A percentile compares a stretch with the other conserved stretches of the same genome.
These are phyloP conservation scores for Trametes punicea DNA, from an alignment of 768 basidiomycete species.

Conservation along the genomic window DNA sequence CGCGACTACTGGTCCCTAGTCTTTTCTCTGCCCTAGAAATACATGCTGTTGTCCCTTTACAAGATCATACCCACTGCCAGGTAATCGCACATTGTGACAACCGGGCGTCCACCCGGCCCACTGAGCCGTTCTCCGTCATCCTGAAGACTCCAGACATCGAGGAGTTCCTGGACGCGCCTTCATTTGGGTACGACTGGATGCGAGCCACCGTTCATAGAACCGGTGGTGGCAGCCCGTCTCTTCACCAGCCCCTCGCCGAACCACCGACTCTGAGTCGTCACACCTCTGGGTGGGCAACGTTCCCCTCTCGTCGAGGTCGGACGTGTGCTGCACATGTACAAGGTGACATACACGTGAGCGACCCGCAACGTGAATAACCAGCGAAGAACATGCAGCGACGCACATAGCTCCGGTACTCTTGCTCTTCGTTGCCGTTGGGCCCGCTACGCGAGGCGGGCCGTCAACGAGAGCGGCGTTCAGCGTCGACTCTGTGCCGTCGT, in stretches of 20 bases:
- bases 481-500: background rate
- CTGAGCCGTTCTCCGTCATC: background rate
- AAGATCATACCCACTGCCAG: too few species aligned
- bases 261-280: constrained; percentile 2
- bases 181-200: constrained; percentile 6
- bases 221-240: background rate
- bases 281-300: background rate
- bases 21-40: too few species aligned
- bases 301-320: background rate
- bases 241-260: constrained; percentile 1
- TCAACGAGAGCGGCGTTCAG: background rate
- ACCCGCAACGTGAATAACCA: background rate
- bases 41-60: too few species aligned
- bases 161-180: background rate
- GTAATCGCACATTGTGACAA: too few species aligned
- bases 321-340: background rate
- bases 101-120: background rate
- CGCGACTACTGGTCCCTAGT: too few species aligned
- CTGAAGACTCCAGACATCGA: background rate
- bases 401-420: background rate
- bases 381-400: background rate
- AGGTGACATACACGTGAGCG: background rate
- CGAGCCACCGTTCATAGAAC: background rate
- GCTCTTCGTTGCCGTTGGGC: background rate
- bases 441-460: background rate